These are phyloP conservation scores for Eucalyptus leucophloia DNA, from an alignment of 345 rosid species.

Conservation along the genomic window DNA sequence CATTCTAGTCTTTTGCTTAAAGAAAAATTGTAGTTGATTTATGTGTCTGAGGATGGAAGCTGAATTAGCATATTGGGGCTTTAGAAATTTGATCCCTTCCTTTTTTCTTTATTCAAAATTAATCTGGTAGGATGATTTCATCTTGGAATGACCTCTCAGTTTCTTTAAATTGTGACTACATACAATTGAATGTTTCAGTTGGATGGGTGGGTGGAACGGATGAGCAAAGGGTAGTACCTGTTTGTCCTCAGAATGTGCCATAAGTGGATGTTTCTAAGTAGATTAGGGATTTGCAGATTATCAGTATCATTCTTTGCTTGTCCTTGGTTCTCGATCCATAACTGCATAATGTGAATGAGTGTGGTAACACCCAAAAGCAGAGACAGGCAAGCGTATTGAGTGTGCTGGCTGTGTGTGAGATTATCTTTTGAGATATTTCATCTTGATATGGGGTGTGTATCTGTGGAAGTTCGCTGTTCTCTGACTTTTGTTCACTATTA, in stretches of 20 bases:
- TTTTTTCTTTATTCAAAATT: not conserved
- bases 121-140: not conserved
- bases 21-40: not conserved
- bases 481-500: not conserved
- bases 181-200: not conserved
- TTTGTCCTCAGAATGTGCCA: not conserved
- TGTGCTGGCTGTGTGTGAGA: not conserved
- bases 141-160: not conserved
- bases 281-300: not conserved
- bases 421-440: not conserved
- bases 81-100: not conserved
- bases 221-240: not conserved
- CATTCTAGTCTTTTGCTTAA: not conserved
- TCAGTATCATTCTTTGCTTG: not conserved
- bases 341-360: not conserved
- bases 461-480: not conserved
- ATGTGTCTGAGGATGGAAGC: not conserved
- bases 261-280: not conserved
- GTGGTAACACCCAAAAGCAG: not conserved
- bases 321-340: not conserved
- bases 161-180: not conserved
- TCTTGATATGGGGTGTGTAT: not conserved
- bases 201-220: not conserved
- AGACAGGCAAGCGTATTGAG: not conserved
- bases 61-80: not conserved